These are phyloP conservation scores for Phlebiopsis gigantea DNA, from an alignment of 768 basidiomycete species.

Conservation along the genomic window DNA sequence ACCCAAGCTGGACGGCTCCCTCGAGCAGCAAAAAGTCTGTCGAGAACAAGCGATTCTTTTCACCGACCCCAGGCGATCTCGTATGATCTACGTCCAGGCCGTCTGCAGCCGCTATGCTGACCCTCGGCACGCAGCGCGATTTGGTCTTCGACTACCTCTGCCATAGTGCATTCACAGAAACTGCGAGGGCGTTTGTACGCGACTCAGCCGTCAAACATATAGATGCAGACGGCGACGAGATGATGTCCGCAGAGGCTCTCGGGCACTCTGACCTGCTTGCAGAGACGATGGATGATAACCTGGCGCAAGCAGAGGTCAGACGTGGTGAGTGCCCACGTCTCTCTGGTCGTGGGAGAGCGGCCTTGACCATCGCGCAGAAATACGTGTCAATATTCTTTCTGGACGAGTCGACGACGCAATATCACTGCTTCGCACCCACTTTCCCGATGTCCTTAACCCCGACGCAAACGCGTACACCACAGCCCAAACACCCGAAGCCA, in stretches of 20 bases:
- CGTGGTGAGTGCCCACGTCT: conserved; percentile 37
- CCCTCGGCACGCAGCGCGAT: conserved; percentile 40
- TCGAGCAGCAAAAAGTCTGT: conserved; percentile 7
- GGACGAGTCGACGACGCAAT: conserved; percentile 75
- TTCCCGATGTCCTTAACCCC: conserved; percentile 61
- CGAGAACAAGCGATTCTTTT: conserved; percentile 12
- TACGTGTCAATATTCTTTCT: conserved; percentile 61
- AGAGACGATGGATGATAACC: conserved; percentile 35
- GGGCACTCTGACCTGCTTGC: conserved; percentile 29
- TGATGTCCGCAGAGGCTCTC: conserved; percentile 27
- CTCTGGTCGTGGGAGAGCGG: neutral
- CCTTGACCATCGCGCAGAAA: conserved; percentile 41
- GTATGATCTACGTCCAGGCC: neutral
- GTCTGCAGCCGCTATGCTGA: no score
- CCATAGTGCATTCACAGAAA: conserved; percentile 67
- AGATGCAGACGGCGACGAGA: conserved; percentile 69
- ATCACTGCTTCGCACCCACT: conserved; percentile 60
- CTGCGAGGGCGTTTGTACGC: conserved; percentile 61
- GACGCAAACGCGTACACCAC: neutral
- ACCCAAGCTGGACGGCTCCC: conserved; percentile 12
- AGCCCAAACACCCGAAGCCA: conserved; percentile 24
- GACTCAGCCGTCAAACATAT: conserved; percentile 60
- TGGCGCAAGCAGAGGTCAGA: conserved; percentile 36
- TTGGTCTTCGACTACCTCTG: conserved; percentile 75
- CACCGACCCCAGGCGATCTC: conserved; percentile 14